phyloP scores from a whole-genome alignment of 208 protist genomes.

The Borovskyia barvae region DNA sequence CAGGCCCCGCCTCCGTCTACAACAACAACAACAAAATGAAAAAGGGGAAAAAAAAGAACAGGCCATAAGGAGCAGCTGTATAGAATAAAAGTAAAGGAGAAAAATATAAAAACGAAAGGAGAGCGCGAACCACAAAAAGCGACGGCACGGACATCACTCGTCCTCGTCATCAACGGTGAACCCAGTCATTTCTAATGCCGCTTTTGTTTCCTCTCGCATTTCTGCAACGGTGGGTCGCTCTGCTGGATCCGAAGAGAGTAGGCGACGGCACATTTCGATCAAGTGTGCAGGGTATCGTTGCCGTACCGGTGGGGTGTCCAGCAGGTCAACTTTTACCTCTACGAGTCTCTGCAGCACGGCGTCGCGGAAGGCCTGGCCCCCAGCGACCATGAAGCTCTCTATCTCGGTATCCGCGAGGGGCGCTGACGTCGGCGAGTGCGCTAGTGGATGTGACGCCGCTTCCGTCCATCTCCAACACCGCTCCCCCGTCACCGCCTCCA shows the following conservation, averaged over 20 bases:
- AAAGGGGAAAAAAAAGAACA: not conserved
- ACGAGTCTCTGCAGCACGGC: not conserved
- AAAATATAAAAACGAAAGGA: not conserved
- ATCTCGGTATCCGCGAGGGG: constrained; percentile 7
- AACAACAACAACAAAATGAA: not conserved
- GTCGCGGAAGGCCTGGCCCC: not conserved
- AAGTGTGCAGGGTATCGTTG: too few relatives aligned
- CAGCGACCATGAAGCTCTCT: not conserved
- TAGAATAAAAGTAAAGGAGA: not conserved
- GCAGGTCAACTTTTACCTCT: not conserved
- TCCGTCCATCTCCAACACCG: constrained; percentile 35
- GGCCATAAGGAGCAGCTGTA: not conserved
- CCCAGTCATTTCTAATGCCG: too few relatives aligned
- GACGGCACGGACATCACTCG: too few relatives aligned
- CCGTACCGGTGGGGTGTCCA: not conserved
- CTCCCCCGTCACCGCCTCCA: constrained; percentile 42
- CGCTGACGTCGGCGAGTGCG: constrained; percentile 2
- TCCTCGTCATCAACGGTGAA: too few relatives aligned
- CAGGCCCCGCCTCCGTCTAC: constrained; percentile 16
- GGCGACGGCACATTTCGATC: too few relatives aligned
- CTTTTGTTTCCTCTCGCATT: too few relatives aligned
- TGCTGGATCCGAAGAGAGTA: not conserved
- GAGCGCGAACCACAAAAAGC: not conserved
- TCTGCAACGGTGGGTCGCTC: not conserved
- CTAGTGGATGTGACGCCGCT: not conserved